These are phyloP conservation scores for Anthoceros angustus DNA, from an alignment of 225 moss, liverwort and hornwort species.

Conservation along the genomic window DNA sequence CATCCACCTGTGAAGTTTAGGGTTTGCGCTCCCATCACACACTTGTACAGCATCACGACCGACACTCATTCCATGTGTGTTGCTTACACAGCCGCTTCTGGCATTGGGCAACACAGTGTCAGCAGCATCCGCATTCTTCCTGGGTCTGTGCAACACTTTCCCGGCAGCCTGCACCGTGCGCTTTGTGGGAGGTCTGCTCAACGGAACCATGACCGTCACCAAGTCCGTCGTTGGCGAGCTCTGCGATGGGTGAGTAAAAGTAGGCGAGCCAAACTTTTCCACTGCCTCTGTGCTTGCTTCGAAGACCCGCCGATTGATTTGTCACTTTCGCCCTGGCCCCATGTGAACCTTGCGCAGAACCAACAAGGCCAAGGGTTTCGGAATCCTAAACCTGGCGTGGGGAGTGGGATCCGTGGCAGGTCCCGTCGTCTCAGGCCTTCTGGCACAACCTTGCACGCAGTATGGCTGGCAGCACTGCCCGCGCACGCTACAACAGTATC, in stretches of 20 bases:
- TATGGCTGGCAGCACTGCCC: slow-evolving; percentile 40
- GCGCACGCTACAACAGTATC: slow-evolving; percentile 29
- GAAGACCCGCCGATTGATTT: slow-evolving; percentile 2
- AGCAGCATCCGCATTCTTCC: slow-evolving; percentile 39
- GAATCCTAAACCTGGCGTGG: slow-evolving; percentile 75
- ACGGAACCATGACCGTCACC: slow-evolving; percentile 62
- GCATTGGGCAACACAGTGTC: slow-evolving; percentile 58
- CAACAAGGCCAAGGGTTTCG: slow-evolving; percentile 74
- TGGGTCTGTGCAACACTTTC: slow-evolving; percentile 55
- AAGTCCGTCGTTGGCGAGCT: slow-evolving; percentile 66
- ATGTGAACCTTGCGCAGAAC: slow-evolving; percentile 40
- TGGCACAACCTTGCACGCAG: slow-evolving; percentile 60
- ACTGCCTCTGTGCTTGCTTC: slow-evolving; percentile 8
- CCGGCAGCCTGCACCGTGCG: slow-evolving; percentile 46
- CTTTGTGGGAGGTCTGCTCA: slow-evolving; percentile 67
- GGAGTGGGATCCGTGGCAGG: slow-evolving; percentile 60
- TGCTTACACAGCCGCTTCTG: slow-evolving; percentile 54
- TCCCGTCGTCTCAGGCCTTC: slow-evolving; percentile 56
- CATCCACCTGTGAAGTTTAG: background rate
- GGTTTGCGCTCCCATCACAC: background rate
- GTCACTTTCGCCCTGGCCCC: background rate
- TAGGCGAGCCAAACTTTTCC: background rate
- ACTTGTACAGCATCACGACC: background rate
- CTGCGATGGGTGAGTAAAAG: slow-evolving; percentile 50
- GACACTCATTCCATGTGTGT: background rate